phyloP scores from a whole-genome alignment of 208 protist genomes.

The Crithidia expoeki region DNA sequence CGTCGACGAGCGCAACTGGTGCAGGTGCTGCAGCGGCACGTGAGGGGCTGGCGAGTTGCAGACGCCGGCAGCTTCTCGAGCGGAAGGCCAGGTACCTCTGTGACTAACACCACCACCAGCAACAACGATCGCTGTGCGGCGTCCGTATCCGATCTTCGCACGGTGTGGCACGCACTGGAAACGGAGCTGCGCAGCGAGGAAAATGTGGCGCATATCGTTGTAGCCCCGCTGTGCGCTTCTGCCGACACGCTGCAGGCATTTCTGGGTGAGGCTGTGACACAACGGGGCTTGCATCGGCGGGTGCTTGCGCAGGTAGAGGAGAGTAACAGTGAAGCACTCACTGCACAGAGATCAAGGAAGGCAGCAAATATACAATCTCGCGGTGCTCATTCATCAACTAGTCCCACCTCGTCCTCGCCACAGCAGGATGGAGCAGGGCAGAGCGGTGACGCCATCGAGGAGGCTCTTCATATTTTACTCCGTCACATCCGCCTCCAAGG shows the following conservation, averaged over 20 bases:
- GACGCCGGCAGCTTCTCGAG: background rate
- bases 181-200: slow-evolving; percentile 30
- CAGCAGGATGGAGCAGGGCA: background rate
- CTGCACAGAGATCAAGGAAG: background rate
- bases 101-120: background rate
- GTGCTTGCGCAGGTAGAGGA: slow-evolving; percentile 29
- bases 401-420: background rate
- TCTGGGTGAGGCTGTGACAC: slow-evolving; percentile 31
- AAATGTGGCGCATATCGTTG: slow-evolving; percentile 16
- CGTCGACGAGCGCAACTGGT: slow-evolving; percentile 37
- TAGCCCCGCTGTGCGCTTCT: slow-evolving; percentile 40
- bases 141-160: slow-evolving; percentile 8
- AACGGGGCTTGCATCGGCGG: slow-evolving; percentile 28
- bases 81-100: no score
- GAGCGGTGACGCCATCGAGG: slow-evolving; percentile 28
- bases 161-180: slow-evolving; percentile 22
- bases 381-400: background rate
- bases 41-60: slow-evolving; percentile 9
- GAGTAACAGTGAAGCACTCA: background rate
- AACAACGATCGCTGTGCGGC: slow-evolving; percentile 1
- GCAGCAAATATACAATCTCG: background rate
- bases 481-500: background rate
- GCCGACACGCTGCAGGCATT: slow-evolving; percentile 17
- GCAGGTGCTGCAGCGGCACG: slow-evolving; percentile 39
- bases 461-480: slow-evolving; percentile 25